Evolutionary conservation across 2,329 filamentous ascomycete species (phyloP), one percentile per base, ranked within the genome.

Genomic region (Penicillium janthinellum): DNA sequence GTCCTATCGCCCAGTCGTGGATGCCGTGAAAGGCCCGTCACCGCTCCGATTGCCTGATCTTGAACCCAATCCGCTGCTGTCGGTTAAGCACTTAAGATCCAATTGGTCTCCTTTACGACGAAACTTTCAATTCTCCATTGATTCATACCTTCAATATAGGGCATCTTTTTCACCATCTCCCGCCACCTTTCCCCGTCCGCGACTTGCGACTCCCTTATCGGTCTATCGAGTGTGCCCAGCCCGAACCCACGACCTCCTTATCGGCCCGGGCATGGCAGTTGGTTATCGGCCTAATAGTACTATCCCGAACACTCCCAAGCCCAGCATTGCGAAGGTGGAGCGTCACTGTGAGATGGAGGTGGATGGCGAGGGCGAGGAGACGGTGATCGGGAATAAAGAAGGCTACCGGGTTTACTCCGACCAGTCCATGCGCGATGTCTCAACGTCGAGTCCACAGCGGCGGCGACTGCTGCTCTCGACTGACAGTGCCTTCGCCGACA

Each of bases 401-500:
- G 58, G 57, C 22, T 49, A 56, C 57, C 53, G 42, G 34, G 28
- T 52, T 17, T 49, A 48, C 50, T 41, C 49, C 39, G 53, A 60
- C 14, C 48, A 47, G 48, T 55, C 54, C 8, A 31, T 39, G 20
- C 45, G 47, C 15, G 45, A 61, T 52, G 39, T 41, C 42, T 48
- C 56, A 12, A 28, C 58, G 5, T 49, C 61, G 4, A 45, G 54
- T 17, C 55, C 56, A n/a, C 65, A 67, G 35, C 71, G 71, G 34
- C 71, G 69, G 56, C 70, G 73, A 20, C 62, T 77, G 25, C 67
- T 77, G 5, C 60, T 77, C 14, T 76, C 75, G 17, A 78, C 77
- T 0, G 76, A 75, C 52, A 75, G 75, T 34, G 71, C 73, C 6
- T 78, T 78, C 56, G 74, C 74, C 55, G 74, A 76, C 35, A 71